phyloP scores from a whole-genome alignment of 2,329 filamentous ascomycete genomes.

The Davidsoniella australis region DNA sequence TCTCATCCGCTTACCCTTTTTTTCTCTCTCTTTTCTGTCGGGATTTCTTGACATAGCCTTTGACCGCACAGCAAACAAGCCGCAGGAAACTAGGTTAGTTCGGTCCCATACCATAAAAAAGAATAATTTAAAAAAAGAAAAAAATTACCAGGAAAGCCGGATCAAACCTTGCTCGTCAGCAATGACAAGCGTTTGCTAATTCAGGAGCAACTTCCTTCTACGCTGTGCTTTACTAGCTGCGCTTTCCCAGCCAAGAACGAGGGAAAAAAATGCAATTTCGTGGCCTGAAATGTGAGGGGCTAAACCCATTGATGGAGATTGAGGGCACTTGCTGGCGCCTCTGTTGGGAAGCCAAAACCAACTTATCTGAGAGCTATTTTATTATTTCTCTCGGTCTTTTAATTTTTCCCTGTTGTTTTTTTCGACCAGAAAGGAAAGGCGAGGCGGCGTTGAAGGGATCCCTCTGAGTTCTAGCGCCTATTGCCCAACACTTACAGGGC shows the following conservation, averaged over 20 bases:
- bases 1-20: not conserved
- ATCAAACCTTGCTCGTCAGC: slow-evolving; percentile 4
- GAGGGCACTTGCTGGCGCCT: not conserved
- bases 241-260: not conserved
- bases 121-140: too few species aligned
- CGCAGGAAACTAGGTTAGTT: too few species aligned
- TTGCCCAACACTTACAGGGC: not conserved
- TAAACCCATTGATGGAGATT: not conserved
- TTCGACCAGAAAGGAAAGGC: slow-evolving; percentile 11
- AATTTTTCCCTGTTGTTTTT: too few species aligned
- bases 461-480: not conserved
- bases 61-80: not conserved
- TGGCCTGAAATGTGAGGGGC: slow-evolving; percentile 9
- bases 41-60: not conserved
- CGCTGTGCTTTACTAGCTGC: too few species aligned
- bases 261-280: not conserved
- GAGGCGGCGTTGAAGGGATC: not conserved
- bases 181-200: not conserved
- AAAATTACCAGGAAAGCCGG: slow-evolving; percentile 1
- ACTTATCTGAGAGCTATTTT: too few species aligned
- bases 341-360: not conserved
- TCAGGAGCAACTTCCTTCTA: not conserved
- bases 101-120: not conserved
- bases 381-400: too few species aligned
- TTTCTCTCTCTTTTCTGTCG: slow-evolving; percentile 1